phyloP scores from a whole-genome alignment of 208 protist genomes.

The Trypanosoma lewisi region DNA sequence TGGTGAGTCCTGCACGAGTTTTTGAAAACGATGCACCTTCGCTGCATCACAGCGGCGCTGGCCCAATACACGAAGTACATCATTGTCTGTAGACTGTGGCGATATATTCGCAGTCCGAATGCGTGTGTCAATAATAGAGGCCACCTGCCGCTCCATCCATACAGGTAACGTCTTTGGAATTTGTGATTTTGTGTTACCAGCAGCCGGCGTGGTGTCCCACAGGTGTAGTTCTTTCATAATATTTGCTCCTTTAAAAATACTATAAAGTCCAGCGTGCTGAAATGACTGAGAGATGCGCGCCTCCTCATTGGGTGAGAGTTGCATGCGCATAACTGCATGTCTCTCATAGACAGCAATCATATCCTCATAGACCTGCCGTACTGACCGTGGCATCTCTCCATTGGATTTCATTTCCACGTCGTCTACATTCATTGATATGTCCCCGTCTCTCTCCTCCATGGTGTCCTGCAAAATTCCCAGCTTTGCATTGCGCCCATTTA shows the following conservation, averaged over 20 bases:
- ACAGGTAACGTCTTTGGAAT: slow-evolving; percentile 15
- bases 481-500: slow-evolving; percentile 6
- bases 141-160: slow-evolving; percentile 46
- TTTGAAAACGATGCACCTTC: slow-evolving; percentile 45
- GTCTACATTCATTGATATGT: slow-evolving; percentile 20
- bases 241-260: slow-evolving; percentile 43
- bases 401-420: slow-evolving; percentile 22
- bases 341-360: slow-evolving; percentile 63
- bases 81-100: slow-evolving; percentile 32
- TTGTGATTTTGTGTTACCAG: slow-evolving; percentile 1
- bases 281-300: slow-evolving; percentile 33
- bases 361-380: slow-evolving; percentile 53
- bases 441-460: too few species aligned
- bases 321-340: slow-evolving; percentile 38
- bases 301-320: slow-evolving; percentile 30
- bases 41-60: slow-evolving; percentile 48
- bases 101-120: slow-evolving; percentile 23
- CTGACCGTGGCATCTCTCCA: slow-evolving; percentile 22
- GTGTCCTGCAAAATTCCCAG: too few species aligned
- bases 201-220: neutral
- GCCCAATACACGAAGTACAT: slow-evolving; percentile 53
- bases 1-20: slow-evolving; percentile 33
- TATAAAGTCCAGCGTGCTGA: slow-evolving; percentile 49
- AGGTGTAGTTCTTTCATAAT: slow-evolving; percentile 47
- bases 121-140: slow-evolving; percentile 26